Evolutionary conservation across 805 yeast species (phyloP).

Genomic region (Candida suzukii): DNA sequence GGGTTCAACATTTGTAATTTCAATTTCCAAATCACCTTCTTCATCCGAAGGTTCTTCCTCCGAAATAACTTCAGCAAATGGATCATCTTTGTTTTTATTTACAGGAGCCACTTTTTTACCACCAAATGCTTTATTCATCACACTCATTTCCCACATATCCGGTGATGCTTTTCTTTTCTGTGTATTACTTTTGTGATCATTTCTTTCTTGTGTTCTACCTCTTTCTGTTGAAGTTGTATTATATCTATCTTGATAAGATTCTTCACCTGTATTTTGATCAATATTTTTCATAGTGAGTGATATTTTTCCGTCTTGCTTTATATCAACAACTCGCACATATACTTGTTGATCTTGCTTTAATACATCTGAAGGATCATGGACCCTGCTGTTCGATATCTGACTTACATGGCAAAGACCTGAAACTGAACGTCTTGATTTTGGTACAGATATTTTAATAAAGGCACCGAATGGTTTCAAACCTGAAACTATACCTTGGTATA

Average conservation of each 20-base stretch:
- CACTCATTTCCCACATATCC: conserved; percentile 86
- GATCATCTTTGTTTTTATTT: conserved; percentile 18
- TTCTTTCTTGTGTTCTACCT: conserved; percentile 1
- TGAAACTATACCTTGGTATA: conserved; percentile 57
- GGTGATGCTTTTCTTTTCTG: conserved; percentile 59
- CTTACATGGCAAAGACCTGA: conserved; percentile 79
- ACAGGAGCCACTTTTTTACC: conserved; percentile 12
- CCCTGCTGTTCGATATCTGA: conserved; percentile 39
- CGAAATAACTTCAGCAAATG: conserved; percentile 22
- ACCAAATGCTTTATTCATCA: conserved; percentile 40
- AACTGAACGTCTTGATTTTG: conserved; percentile 10
- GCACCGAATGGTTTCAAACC: conserved; percentile 70
- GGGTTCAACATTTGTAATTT: conserved; percentile 64
- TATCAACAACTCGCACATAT: conserved; percentile 48
- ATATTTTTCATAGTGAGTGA: conserved; percentile 63
- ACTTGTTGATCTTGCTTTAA: conserved; percentile 54
- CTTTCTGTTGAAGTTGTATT: conserved; percentile 3
- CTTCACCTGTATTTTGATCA: conserved; percentile 62
- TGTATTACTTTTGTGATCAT: conserved; percentile 5
- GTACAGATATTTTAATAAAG: conserved; percentile 48
- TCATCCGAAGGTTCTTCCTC: conserved; percentile 14
- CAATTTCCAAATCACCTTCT: conserved; percentile 59
- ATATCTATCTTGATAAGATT: conserved; percentile 1
- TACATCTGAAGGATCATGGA: conserved; percentile 53
- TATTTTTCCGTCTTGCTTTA: conserved; percentile 37